phyloP scores from a whole-genome alignment of 2,329 filamentous ascomycete genomes.

The Aspergillus quadricinctus region DNA sequence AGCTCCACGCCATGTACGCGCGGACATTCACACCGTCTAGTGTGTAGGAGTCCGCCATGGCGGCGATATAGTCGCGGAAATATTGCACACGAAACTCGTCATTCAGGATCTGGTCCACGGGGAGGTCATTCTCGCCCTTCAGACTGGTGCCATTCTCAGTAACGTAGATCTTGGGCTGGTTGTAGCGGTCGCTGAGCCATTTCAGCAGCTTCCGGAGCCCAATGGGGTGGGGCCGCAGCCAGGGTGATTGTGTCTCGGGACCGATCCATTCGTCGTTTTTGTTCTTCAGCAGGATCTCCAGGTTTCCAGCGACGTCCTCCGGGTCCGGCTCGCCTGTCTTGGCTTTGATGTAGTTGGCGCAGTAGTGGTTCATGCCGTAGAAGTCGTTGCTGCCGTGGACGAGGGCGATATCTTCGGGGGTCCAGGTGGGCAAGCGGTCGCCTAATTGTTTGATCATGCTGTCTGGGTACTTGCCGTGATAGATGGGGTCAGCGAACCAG shows the following conservation, averaged over 20 bases:
- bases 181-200: conserved; percentile 75
- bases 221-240: conserved; percentile 70
- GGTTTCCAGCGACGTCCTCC: conserved; percentile 69
- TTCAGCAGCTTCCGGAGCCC: conserved; percentile 74
- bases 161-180: conserved; percentile 72
- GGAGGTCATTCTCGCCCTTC: conserved; percentile 75
- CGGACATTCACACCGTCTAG: conserved; percentile 73
- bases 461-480: conserved; percentile 76
- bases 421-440: conserved; percentile 69
- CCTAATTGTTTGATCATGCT: conserved; percentile 81
- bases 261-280: conserved; percentile 72
- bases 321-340: conserved; percentile 56
- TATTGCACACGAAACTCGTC: conserved; percentile 80
- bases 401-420: conserved; percentile 65
- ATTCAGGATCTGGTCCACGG: conserved; percentile 65
- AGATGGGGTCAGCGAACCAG: conserved; percentile 86
- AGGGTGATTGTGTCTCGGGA: conserved; percentile 74
- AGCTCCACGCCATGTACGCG: conserved; percentile 81
- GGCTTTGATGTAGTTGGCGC: conserved; percentile 79
- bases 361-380: conserved; percentile 94
- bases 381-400: conserved; percentile 87
- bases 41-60: conserved; percentile 67
- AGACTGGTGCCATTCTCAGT: conserved; percentile 86
- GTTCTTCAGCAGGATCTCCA: conserved; percentile 67
- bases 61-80: conserved; percentile 71